These are phyloP conservation scores for Plasmodium chabaudi DNA, from an alignment of 169 alveolate species.

Conservation along the genomic window DNA sequence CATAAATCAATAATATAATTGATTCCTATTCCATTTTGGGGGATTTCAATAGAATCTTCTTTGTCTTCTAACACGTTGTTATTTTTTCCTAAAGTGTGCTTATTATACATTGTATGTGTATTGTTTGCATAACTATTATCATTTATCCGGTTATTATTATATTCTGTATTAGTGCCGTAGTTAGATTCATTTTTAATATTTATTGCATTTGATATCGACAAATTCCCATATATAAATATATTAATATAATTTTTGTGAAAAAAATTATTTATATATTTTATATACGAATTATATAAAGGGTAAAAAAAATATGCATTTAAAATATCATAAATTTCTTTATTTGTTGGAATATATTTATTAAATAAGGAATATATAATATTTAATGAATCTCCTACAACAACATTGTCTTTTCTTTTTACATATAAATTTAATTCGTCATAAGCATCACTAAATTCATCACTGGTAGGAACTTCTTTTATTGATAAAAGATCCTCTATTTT, in stretches of 20 bases:
- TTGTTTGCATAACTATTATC: background rate
- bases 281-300: constrained; percentile 59
- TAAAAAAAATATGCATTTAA: constrained; percentile 58
- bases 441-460: constrained; percentile 64
- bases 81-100: background rate
- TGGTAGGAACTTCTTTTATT: constrained; percentile 38
- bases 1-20: constrained; percentile 34
- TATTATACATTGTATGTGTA: background rate
- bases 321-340: constrained; percentile 55
- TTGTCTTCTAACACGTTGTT: background rate
- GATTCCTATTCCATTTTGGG: constrained; percentile 58
- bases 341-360: constrained; percentile 56
- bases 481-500: constrained; percentile 46
- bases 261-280: constrained; percentile 26
- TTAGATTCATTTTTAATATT: constrained; percentile 18
- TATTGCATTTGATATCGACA: constrained; percentile 15
- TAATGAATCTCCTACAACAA: constrained; percentile 36
- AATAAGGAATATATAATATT: constrained; percentile 66
- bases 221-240: constrained; percentile 70
- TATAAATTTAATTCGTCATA: constrained; percentile 45
- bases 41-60: constrained; percentile 30
- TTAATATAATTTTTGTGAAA: constrained; percentile 64
- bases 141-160: background rate
- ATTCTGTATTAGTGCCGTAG: constrained; percentile 4
- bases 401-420: constrained; percentile 11